These are phyloP conservation scores for Vaccinium macrocarpon DNA, from an alignment of 148 eudicot genomes.

Conservation along the genomic window DNA sequence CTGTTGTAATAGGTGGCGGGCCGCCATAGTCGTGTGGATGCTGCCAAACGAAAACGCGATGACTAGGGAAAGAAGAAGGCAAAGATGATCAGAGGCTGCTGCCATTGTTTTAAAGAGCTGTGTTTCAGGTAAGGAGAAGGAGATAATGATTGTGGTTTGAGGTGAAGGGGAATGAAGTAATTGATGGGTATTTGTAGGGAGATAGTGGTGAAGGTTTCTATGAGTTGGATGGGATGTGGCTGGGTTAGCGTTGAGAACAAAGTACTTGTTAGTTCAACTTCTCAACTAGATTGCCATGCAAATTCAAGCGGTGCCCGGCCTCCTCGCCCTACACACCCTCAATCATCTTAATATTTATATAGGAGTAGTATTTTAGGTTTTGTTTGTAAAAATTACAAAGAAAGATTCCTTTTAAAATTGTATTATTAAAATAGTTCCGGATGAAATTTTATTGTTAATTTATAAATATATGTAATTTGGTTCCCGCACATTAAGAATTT, in stretches of 20 bases:
- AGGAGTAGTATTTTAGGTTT: too few relatives aligned
- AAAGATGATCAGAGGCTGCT: not conserved
- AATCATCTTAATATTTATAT: too few relatives aligned
- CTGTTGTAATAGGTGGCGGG: conserved; percentile 15
- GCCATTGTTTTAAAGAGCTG: not conserved
- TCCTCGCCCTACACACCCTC: too few relatives aligned
- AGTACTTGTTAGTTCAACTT: conserved; percentile 21
- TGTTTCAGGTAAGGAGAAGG: not conserved
- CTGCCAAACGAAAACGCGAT: not conserved
- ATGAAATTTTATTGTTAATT: too few relatives aligned
- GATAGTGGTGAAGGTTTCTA: not conserved
- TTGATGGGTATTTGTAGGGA: not conserved
- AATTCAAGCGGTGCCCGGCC: not conserved
- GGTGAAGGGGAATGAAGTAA: not conserved
- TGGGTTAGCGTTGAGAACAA: not conserved
- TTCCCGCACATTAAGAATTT: too few relatives aligned
- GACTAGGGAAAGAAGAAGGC: not conserved
- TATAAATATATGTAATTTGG: too few relatives aligned
- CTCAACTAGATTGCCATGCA: conserved; percentile 8
- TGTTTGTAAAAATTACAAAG: too few relatives aligned
- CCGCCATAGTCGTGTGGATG: not conserved
- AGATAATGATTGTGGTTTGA: not conserved
- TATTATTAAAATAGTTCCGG: too few relatives aligned
- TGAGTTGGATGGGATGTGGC: conserved; percentile 18
- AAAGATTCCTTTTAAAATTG: too few relatives aligned